Evolutionary conservation across 192 early-diverging fungal genomes (phyloP).

Genomic region (Helicostylum pulchrum): DNA sequence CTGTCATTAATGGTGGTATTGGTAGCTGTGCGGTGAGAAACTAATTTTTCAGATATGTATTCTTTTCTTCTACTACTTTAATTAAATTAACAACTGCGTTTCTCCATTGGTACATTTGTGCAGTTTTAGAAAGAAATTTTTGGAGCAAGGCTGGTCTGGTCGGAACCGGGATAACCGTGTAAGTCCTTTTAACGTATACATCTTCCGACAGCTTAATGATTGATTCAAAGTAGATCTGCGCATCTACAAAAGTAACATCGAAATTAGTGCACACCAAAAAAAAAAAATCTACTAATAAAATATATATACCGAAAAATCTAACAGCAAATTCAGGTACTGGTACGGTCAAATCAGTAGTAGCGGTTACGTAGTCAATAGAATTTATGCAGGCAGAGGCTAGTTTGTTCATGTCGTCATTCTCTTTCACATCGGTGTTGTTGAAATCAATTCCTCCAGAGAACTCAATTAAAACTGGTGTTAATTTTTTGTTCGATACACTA

Average conservation of each 20-base stretch:
- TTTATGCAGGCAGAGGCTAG: neutral
- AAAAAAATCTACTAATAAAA: constrained; percentile 2
- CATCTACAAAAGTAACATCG: constrained; percentile 9
- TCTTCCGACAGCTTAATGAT: neutral
- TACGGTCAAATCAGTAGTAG: constrained; percentile 5
- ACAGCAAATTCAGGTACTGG: neutral
- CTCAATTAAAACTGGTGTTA: neutral
- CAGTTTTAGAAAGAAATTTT: too few relatives aligned
- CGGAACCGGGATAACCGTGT: too few relatives aligned
- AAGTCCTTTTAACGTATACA: too few relatives aligned
- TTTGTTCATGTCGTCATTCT: neutral
- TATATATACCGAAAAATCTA: neutral
- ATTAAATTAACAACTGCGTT: too few relatives aligned
- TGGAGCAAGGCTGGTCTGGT: too few relatives aligned
- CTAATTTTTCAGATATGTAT: too few relatives aligned
- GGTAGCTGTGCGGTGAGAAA: too few relatives aligned
- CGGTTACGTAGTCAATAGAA: neutral
- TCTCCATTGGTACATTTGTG: too few relatives aligned
- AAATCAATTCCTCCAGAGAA: neutral
- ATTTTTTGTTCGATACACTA: neutral
- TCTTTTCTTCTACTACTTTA: too few relatives aligned
- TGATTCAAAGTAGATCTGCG: constrained; percentile 10
- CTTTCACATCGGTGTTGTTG: neutral
- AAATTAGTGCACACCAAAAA: constrained; percentile 6
- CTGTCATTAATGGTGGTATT: too few relatives aligned